Conservation (phyloP, 345 rosid genomes). For the Populus davidiana region DNA sequence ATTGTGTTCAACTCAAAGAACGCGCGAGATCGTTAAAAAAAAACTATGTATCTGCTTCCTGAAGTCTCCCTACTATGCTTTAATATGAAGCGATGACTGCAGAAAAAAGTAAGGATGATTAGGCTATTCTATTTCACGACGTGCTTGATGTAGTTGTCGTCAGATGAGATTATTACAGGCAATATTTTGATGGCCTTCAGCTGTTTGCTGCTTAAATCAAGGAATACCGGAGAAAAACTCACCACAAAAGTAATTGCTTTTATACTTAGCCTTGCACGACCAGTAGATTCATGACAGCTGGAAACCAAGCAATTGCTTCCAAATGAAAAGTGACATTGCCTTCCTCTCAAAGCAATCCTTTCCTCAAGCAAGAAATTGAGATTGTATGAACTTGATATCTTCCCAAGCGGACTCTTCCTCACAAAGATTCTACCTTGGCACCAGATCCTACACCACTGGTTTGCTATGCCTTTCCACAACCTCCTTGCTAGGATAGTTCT, state of each 20-base stretch:
- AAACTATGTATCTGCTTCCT: background rate
- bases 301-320: too few relatives aligned
- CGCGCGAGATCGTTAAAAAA: constrained; percentile 27
- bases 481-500: too few relatives aligned
- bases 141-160: background rate
- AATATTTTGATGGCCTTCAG: background rate
- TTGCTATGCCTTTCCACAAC: too few relatives aligned
- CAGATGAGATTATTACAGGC: background rate
- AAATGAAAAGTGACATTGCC: too few relatives aligned
- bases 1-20: constrained; percentile 10
- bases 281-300: too few relatives aligned
- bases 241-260: background rate
- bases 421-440: too few relatives aligned
- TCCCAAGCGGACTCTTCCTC: too few relatives aligned
- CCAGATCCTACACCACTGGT: too few relatives aligned
- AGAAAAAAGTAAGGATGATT: background rate
- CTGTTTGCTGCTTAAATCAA: background rate
- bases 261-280: too few relatives aligned
- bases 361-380: too few relatives aligned
- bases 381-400: too few relatives aligned
- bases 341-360: too few relatives aligned
- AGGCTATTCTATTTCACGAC: background rate
- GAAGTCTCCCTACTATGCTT: background rate
- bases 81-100: background rate
- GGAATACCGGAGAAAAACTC: background rate